Percentiles rank a stretch among this genome's conserved stretches.
Evolutionary conservation across 2,329 filamentous ascomycete genomes (phyloP).

Genomic region (Decorospora gaudefroyi): DNA sequence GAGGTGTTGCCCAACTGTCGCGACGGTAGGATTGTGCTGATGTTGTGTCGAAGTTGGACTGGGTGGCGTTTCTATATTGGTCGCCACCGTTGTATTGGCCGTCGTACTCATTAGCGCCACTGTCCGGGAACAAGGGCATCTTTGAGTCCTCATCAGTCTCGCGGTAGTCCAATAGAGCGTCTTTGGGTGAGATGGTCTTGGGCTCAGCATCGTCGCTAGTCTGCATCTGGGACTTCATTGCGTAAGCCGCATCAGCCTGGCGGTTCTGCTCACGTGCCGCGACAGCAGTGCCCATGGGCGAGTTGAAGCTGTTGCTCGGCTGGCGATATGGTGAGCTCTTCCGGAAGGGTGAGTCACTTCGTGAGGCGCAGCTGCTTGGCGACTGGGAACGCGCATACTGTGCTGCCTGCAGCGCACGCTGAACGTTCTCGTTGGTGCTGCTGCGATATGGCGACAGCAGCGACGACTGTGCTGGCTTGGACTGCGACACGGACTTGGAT

Average conservation of each 20-base stretch:
- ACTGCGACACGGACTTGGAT: conserved; percentile 49
- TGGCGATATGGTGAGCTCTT: conserved; percentile 61
- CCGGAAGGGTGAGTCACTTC: conserved; percentile 81
- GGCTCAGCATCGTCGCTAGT: conserved; percentile 53
- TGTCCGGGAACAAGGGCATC: conserved; percentile 73
- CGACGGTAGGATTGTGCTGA: conserved; percentile 41
- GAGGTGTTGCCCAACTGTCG: conserved; percentile 44
- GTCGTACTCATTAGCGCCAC: conserved; percentile 59
- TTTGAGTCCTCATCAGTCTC: conserved; percentile 71
- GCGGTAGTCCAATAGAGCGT: conserved; percentile 83
- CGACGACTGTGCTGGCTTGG: conserved; percentile 57
- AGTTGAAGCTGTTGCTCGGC: conserved; percentile 50
- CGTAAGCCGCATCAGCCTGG: conserved; percentile 60
- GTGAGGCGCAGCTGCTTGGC: conserved; percentile 56
- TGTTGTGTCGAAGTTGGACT: conserved; percentile 45
- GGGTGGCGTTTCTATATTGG: conserved; percentile 46
- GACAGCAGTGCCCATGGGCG: conserved; percentile 57
- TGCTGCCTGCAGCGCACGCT: conserved; percentile 76
- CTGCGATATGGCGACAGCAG: conserved; percentile 56
- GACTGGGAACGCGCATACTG: conserved; percentile 69
- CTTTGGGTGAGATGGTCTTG: conserved; percentile 93
- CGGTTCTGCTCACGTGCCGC: conserved; percentile 66
- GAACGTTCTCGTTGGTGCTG: conserved; percentile 60
- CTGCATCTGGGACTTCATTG: conserved; percentile 48
- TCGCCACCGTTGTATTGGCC: conserved; percentile 51